These are phyloP conservation scores for Talaromyces sp. DNA, from an alignment of 2,329 filamentous ascomycete species.

Conservation along the genomic window DNA sequence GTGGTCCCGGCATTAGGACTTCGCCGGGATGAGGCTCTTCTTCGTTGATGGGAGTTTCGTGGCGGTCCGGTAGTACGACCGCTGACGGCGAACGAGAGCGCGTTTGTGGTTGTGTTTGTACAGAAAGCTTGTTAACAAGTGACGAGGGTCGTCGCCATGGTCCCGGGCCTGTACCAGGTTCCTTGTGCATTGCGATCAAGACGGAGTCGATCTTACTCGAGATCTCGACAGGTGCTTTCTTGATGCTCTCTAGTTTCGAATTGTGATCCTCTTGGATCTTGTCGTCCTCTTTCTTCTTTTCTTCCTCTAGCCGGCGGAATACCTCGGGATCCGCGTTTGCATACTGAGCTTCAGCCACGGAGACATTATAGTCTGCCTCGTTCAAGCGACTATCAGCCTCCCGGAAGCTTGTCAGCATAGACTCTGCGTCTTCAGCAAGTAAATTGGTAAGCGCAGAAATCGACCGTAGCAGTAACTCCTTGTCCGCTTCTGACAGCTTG, in stretches of 20 bases:
- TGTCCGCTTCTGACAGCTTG: constrained; percentile 31
- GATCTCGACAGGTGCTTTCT: constrained; percentile 35
- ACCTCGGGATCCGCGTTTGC: constrained; percentile 40
- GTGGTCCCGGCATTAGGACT: constrained; percentile 17
- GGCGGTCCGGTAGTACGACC: neutral
- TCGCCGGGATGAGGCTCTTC: constrained; percentile 11
- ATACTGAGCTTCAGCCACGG: constrained; percentile 49
- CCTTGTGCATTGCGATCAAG: constrained; percentile 32
- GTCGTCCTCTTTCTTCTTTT: constrained; percentile 46
- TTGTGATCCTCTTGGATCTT: constrained; percentile 42
- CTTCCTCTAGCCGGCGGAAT: constrained; percentile 39
- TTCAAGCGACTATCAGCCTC: constrained; percentile 48
- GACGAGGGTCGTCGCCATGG: constrained; percentile 15
- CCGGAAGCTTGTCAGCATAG: constrained; percentile 44
- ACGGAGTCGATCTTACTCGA: constrained; percentile 35
- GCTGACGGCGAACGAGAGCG: neutral
- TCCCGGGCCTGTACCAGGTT: constrained; percentile 20
- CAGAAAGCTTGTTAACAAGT: constrained; percentile 12
- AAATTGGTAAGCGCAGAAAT: constrained; percentile 35
- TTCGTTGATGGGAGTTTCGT: neutral
- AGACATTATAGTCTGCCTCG: constrained; percentile 49
- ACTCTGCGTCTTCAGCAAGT: constrained; percentile 41
- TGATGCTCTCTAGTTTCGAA: constrained; percentile 39
- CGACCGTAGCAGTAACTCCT: constrained; percentile 36
- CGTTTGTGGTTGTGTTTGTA: neutral